A percentile compares a stretch with the other conserved stretches of the same genome.
phyloP scores from a whole-genome alignment of 2,329 filamentous ascomycete species.

The Claviceps maximensis region DNA sequence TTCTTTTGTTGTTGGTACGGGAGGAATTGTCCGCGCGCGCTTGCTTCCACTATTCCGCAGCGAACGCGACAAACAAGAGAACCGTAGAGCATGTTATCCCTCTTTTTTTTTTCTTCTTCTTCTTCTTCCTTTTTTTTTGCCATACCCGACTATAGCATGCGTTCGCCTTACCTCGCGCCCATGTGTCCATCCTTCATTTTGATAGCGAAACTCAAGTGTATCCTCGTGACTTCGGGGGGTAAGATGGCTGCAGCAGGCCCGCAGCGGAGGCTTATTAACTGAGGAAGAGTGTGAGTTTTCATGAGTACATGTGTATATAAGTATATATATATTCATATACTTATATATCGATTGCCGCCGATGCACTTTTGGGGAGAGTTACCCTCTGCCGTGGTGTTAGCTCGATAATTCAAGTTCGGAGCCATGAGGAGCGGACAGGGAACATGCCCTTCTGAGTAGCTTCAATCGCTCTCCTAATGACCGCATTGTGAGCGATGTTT shows the following conservation, averaged over 20 bases:
- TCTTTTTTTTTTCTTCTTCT: not conserved
- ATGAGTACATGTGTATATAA: no score
- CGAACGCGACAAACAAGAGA: no score
- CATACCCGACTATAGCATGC: not conserved
- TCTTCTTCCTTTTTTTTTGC: no score
- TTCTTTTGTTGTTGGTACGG: no score
- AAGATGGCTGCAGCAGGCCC: constrained; percentile 76
- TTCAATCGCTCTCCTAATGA: constrained; percentile 56
- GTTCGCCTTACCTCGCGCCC: constrained; percentile 48
- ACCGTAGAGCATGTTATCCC: not conserved
- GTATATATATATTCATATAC: no score
- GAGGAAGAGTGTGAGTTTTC: constrained; percentile 17
- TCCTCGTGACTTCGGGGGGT: constrained; percentile 59
- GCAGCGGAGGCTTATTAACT: constrained; percentile 64
- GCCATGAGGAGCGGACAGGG: not conserved
- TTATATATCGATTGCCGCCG: not conserved
- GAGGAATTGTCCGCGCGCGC: no score
- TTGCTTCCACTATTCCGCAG: no score
- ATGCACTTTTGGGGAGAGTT: constrained; percentile 10
- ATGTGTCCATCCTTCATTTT: constrained; percentile 53
- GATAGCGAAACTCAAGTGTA: constrained; percentile 60
- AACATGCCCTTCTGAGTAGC: constrained; percentile 56
- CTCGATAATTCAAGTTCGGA: not conserved
- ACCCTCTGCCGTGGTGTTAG: constrained; percentile 26
- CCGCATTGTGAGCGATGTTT: constrained; percentile 19